Evolutionary conservation across 352 stramenopile genomes (phyloP), one percentile per base, ranked within the genome.

Genomic region (Phytophthora agathidicida): DNA sequence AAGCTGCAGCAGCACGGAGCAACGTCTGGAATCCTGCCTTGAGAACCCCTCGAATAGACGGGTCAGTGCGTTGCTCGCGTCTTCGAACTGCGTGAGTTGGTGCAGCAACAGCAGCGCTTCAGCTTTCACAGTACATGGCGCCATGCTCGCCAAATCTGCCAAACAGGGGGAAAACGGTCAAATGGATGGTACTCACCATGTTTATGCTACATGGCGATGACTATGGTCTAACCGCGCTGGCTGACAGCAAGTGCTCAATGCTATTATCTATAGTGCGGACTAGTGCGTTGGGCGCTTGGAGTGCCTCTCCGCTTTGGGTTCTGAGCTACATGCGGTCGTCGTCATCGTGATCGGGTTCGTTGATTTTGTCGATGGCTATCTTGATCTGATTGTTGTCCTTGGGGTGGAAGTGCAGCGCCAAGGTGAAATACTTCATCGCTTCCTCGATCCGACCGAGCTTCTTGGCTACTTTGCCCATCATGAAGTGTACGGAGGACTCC

Each of bases 331-430:
- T 65, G 14, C 48, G 69, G 37, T 83, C 75, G 42, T 83, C 71
- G 55, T 83, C 73, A 38, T 86, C 73, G 32, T 78, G 57, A 26
- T 89, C 80, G 6, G 78, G 62, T 38, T 93, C 83, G 58, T 93
- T 84, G 65, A 94, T 87, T 59, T 91, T 88, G 65, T 98, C 96
- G 52, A 99, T 98, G 24, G 96, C 94, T 22, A 86, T 73, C 68
- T 98, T 98, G 74, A 99, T 98, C 19, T 98, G 67, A 66, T 98
- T 97, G 58, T 96, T 98, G 80, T 99, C 96, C 72, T 99, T 99
- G 5, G 95, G 96, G 62, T 99, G 91, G 50, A 99, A 93, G 73
- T 99, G 97, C 28, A 99, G 76, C 5, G 97, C 97, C 30, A 90
- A 97, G 35, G 97, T 97, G 65, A 99, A 99, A 69, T 94, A 96